Conservation (phyloP, 225 moss, liverwort and hornwort species). For the Sphagnum tenellum region DNA sequence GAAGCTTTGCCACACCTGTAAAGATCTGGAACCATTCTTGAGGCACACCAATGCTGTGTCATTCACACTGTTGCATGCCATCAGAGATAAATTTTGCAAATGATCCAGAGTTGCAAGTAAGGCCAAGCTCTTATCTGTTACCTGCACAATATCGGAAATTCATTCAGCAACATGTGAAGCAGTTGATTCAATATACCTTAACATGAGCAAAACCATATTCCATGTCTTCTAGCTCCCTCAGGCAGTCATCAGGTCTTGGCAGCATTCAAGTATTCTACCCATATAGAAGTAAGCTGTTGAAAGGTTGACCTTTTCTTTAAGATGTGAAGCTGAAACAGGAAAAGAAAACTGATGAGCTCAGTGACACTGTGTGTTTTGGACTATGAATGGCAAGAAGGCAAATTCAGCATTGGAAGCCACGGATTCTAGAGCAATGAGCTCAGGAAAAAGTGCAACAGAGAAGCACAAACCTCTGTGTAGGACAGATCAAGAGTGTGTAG, state of each 20-base stretch:
- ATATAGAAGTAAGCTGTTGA: too few relatives aligned
- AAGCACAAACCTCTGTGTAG: constrained; percentile 51
- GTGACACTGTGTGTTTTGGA: too few relatives aligned
- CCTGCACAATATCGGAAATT: constrained; percentile 18
- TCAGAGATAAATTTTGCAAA: constrained; percentile 49
- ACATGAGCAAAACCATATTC: too few relatives aligned
- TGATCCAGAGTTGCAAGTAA: constrained; percentile 36
- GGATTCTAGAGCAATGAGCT: too few relatives aligned
- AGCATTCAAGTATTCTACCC: too few relatives aligned
- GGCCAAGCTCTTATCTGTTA: constrained; percentile 41
- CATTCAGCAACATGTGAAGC: not conserved
- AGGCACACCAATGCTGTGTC: constrained; percentile 49
- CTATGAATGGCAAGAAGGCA: too few relatives aligned
- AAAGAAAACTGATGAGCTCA: not conserved
- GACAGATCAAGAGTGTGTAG: constrained; percentile 65
- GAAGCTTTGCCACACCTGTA: constrained; percentile 23
- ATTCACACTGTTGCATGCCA: constrained; percentile 62
- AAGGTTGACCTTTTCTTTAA: not conserved
- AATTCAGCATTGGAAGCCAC: too few relatives aligned
- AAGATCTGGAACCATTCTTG: constrained; percentile 31
- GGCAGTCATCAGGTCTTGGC: too few relatives aligned
- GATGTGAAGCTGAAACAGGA: not conserved
- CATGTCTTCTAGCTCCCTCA: too few relatives aligned
- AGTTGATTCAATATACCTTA: not conserved
- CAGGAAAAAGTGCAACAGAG: too few relatives aligned